Evolutionary conservation across 2,329 filamentous ascomycete species (phyloP).

Genomic region (Alternaria sp.): DNA sequence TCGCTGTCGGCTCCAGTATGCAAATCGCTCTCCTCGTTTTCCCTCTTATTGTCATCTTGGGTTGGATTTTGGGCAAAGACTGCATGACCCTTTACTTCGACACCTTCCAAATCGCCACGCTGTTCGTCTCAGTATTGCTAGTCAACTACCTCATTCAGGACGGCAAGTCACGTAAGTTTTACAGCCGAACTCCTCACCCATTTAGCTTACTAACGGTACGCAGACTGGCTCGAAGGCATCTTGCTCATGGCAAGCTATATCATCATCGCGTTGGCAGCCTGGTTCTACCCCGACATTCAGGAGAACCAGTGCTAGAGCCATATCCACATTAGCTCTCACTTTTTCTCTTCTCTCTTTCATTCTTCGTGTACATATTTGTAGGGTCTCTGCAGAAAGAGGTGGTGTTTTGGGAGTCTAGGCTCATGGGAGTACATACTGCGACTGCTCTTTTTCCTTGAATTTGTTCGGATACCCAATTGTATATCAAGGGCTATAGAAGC

Average conservation of each 20-base stretch:
- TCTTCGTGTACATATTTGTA: conserved; percentile 6
- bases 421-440: conserved; percentile 1
- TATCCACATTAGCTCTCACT: not conserved
- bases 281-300: conserved; percentile 55
- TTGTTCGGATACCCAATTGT: conserved; percentile 21
- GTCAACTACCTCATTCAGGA: conserved; percentile 72
- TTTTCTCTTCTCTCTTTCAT: not conserved
- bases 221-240: conserved; percentile 68
- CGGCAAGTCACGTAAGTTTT: conserved; percentile 59
- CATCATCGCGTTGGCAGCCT: conserved; percentile 69
- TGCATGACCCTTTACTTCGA: conserved; percentile 84
- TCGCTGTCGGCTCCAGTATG: conserved; percentile 71
- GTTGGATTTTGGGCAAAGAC: conserved; percentile 67
- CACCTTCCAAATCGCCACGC: conserved; percentile 79
- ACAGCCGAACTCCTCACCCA: too few relatives aligned
- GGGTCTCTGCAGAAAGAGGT: not conserved
- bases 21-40: conserved; percentile 71
- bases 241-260: conserved; percentile 68
- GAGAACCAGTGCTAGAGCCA: conserved; percentile 28
- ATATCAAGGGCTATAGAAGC: conserved; percentile 6
- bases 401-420: conserved; percentile 1
- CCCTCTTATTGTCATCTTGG: conserved; percentile 68
- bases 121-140: conserved; percentile 65
- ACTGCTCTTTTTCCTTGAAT: conserved; percentile 1
- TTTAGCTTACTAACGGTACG: conserved; percentile 26